A percentile compares a stretch with the other conserved stretches of the same genome.
Evolutionary conservation across 495 filamentous ascomycete genomes (phyloP).

Genomic region (Pyrenula massariospora): DNA sequence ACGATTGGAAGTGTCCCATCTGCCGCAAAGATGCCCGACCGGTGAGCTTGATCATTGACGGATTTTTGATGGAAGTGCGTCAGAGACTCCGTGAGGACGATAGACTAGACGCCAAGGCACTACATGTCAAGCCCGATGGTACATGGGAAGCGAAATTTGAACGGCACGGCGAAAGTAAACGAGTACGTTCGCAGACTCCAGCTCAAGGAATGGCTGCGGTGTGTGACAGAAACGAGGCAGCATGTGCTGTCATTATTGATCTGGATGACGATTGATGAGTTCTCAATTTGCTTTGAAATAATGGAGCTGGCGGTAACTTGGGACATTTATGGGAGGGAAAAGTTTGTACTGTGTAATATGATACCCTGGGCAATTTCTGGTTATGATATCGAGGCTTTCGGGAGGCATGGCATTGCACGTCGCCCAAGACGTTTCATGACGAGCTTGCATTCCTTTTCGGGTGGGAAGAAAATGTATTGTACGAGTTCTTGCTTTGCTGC

Average conservation of each 20-base stretch:
- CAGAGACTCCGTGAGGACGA: constrained; percentile 20
- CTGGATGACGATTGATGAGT: constrained; percentile 6
- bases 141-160: constrained; percentile 37
- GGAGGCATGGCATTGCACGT: neutral
- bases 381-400: neutral
- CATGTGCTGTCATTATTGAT: constrained; percentile 7
- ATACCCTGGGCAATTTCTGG: neutral
- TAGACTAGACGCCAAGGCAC: constrained; percentile 32
- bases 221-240: neutral
- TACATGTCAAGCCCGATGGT: constrained; percentile 45
- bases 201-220: neutral
- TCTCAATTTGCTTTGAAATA: too few relatives aligned
- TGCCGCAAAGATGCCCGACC: constrained; percentile 68
- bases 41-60: constrained; percentile 52
- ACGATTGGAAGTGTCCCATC: constrained; percentile 75
- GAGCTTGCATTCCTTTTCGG: neutral
- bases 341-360: neutral
- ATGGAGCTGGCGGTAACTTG: too few relatives aligned
- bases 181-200: neutral
- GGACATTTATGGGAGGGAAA: neutral
- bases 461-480: too few relatives aligned
- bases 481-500: too few relatives aligned
- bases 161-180: constrained; percentile 9
- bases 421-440: neutral
- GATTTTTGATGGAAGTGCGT: constrained; percentile 52